Conservation (phyloP, 75 land plant species). For the Cupressus sempervirens region DNA sequence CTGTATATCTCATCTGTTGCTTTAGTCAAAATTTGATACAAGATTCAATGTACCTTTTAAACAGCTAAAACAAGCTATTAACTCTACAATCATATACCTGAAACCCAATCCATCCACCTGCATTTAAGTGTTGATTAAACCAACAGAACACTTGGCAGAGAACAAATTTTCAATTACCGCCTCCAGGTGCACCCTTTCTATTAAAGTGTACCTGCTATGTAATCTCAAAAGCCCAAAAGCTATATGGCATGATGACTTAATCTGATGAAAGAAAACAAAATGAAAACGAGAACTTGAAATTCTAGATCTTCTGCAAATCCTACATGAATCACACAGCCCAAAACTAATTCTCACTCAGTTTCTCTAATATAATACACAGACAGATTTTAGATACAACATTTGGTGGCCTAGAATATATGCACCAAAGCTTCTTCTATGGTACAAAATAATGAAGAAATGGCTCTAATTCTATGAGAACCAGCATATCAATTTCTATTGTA, state of each 20-base stretch:
- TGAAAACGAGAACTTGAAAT: background rate
- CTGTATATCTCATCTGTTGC: background rate
- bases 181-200: background rate
- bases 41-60: background rate
- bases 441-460: slow-evolving; percentile 7
- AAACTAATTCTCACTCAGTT: background rate
- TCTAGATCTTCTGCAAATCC: background rate
- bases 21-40: background rate
- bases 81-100: background rate
- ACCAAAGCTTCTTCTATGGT: background rate
- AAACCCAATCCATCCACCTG: background rate
- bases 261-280: background rate
- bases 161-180: slow-evolving; percentile 1
- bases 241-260: background rate
- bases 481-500: slow-evolving; percentile 9
- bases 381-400: slow-evolving; percentile 4
- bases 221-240: slow-evolving; percentile 2
- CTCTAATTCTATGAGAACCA: slow-evolving; percentile 6
- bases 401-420: slow-evolving; percentile 1
- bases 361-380: background rate
- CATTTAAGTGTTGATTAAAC: background rate
- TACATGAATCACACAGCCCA: slow-evolving; percentile 3
- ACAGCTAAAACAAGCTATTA: background rate
- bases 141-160: slow-evolving; percentile 1
- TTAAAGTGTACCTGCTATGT: slow-evolving; percentile 1